Evolutionary conservation across 129 eudicot genomes (phyloP).

Genomic region (Helianthus tuberosus): DNA sequence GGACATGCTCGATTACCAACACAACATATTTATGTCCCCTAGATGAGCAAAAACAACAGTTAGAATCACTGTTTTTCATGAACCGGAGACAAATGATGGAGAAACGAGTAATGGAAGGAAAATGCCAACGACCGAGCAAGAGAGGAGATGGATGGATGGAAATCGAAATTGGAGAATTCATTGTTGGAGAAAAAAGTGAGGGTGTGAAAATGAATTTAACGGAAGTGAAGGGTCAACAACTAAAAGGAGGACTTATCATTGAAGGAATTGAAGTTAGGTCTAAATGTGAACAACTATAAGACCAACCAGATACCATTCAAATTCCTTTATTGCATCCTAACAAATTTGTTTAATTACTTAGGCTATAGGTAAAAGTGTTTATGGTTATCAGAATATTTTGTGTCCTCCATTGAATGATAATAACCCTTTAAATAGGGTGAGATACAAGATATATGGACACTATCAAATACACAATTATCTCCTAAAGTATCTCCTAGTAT

Average conservation of each 20-base stretch:
- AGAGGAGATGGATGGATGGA: conserved; percentile 70
- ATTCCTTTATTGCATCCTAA: not conserved
- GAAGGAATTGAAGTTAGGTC: conserved; percentile 71
- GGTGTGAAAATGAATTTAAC: conserved; percentile 50
- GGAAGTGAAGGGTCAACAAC: conserved; percentile 59
- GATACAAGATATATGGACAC: no score
- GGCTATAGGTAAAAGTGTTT: no score
- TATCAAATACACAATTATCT: no score
- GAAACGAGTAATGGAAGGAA: conserved; percentile 39
- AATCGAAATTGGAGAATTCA: conserved; percentile 53
- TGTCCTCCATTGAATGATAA: no score
- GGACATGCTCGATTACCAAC: conserved; percentile 26
- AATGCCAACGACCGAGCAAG: conserved; percentile 29
- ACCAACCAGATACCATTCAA: not conserved
- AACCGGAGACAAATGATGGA: conserved; percentile 49
- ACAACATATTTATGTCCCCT: conserved; percentile 39
- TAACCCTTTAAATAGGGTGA: no score
- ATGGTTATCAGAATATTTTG: no score
- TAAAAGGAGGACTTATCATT: conserved; percentile 58
- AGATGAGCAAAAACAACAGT: conserved; percentile 30
- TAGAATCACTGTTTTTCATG: conserved; percentile 40
- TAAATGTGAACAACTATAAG: not conserved
- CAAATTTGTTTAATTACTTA: no score
- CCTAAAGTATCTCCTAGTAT: no score
- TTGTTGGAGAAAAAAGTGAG: conserved; percentile 34